Base-by-base conservation (phyloP, 2,329 filamentous ascomycete genomes). In the Neophaeococcomyces aloes region DNA sequence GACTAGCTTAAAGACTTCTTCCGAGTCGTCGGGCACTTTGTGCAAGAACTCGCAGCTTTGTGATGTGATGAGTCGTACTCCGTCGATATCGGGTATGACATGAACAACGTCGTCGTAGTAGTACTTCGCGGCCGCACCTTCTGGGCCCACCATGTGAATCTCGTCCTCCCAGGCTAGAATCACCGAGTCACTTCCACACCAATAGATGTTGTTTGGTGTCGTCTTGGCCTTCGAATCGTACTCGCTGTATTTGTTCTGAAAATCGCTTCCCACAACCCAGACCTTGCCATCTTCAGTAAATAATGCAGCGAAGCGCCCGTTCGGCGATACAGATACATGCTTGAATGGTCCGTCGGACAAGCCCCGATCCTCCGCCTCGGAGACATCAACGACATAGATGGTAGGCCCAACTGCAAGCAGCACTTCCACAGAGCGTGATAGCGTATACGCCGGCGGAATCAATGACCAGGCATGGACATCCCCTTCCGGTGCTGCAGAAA, bases 41-140 rank as follows among this genome's bases (percentile, higher is more conserved):
- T 98, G 88, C n/a, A 98, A 61, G 58, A 96, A 96, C 55, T 98
- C 91, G 64, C 89, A 96, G n/a, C 84, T 80, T 56, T 94, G 86
- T 56, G 93, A 94, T 2, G 86, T 94, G 35, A 98, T 72, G 7
- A 98, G 67, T 13, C 88, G 78, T 18, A 94, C 81, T n/a, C 91
- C 91, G 59, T 98, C 91, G 48, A 75, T 73, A 70, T 93, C 88
- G 13, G 87, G 82, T 32, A 95, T 71, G 2, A 96, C 74, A 61
- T 96, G 91, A 10, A 98, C 83, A 50, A 86, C 81, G 7, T 82
- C 85, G 57, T 96, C 87, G 61, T 96, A 96, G 55, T 87, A 89
- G 61, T 87, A 75, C 63, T 74, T 79, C 23, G 74, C 78, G 4
- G 83, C 79, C 7, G 83, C 76, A 33, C 86, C 86, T 29, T 81